Evolutionary conservation across 2,329 filamentous ascomycete species (phyloP).

Genomic region (Fusarium ramigenum): DNA sequence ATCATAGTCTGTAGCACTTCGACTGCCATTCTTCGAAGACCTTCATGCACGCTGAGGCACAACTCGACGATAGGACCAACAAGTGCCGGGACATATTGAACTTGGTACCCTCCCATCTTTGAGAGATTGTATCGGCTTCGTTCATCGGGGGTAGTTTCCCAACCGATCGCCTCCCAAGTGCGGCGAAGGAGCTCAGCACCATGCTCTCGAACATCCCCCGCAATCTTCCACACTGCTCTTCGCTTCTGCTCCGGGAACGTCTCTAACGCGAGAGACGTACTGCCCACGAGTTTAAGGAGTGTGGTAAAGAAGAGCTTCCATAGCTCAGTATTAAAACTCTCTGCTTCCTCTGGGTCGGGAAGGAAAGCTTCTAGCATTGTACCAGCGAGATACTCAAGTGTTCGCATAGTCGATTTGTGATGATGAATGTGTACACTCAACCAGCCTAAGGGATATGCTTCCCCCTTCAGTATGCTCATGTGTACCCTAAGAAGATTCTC

Average conservation of each 20-base stretch:
- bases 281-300: slow-evolving; percentile 87
- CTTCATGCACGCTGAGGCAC: slow-evolving; percentile 94
- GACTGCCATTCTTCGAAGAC: slow-evolving; percentile 86
- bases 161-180: slow-evolving; percentile 96
- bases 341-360: slow-evolving; percentile 89
- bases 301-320: slow-evolving; percentile 96
- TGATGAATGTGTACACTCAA: slow-evolving; percentile 93
- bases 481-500: slow-evolving; percentile 84
- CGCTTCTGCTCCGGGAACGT: slow-evolving; percentile 98
- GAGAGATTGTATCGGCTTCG: slow-evolving; percentile 78
- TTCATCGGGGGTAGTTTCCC: slow-evolving; percentile 89
- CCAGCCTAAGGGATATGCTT: slow-evolving; percentile 91
- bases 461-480: slow-evolving; percentile 87
- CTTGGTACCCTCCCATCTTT: slow-evolving; percentile 95
- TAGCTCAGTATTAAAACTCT: slow-evolving; percentile 89
- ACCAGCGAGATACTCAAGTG: slow-evolving; percentile 81
- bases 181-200: slow-evolving; percentile 85
- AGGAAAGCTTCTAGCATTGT: slow-evolving; percentile 86
- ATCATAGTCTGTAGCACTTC: slow-evolving; percentile 98
- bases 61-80: slow-evolving; percentile 93
- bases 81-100: slow-evolving; percentile 94
- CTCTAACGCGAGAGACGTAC: slow-evolving; percentile 87
- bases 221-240: slow-evolving; percentile 97
- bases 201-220: slow-evolving; percentile 91
- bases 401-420: slow-evolving; percentile 88